Evolutionary conservation across 192 early-diverging fungal species (phyloP).

Genomic region (Coemansia umbellata): DNA sequence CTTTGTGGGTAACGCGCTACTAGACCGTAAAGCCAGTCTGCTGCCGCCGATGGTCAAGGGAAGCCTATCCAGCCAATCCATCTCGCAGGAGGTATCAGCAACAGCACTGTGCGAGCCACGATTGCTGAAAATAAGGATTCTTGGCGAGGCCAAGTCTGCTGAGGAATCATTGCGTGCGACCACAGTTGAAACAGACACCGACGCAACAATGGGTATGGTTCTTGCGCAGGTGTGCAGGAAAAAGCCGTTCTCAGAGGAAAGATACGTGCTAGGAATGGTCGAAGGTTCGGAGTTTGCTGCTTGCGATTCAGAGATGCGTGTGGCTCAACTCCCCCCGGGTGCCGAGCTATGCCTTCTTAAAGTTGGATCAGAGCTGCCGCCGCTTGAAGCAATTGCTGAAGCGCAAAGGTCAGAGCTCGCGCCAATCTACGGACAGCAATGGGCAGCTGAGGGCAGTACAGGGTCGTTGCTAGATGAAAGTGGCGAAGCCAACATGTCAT

Average conservation of each 20-base stretch:
- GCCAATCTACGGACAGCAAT: conserved; percentile 15
- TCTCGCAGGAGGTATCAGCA: background rate
- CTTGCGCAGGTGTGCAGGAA: conserved; percentile 84
- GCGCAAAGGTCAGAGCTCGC: background rate
- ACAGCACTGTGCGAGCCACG: conserved; percentile 14
- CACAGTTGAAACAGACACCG: conserved; percentile 70
- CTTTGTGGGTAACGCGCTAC: conserved; percentile 27
- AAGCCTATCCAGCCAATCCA: background rate
- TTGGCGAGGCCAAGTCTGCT: conserved; percentile 22
- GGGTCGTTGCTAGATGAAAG: background rate
- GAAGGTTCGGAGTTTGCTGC: conserved; percentile 66
- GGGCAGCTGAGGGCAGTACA: background rate
- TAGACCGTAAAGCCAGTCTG: background rate
- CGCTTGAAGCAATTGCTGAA: background rate
- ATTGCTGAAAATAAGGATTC: conserved; percentile 21
- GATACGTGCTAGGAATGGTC: conserved; percentile 82
- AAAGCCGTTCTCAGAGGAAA: conserved; percentile 76
- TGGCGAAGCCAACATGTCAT: conserved; percentile 3
- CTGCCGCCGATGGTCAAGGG: conserved; percentile 6
- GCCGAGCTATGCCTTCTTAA: conserved; percentile 44
- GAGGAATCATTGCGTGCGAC: conserved; percentile 83
- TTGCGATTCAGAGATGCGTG: conserved; percentile 72
- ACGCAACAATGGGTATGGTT: conserved; percentile 73
- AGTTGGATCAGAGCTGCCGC: conserved; percentile 15
- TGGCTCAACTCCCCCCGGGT: conserved; percentile 53